Evolutionary conservation across 768 basidiomycete species (phyloP), one percentile per base, ranked within the genome.

Genomic region (Tylopilus rubrobrunneus): DNA sequence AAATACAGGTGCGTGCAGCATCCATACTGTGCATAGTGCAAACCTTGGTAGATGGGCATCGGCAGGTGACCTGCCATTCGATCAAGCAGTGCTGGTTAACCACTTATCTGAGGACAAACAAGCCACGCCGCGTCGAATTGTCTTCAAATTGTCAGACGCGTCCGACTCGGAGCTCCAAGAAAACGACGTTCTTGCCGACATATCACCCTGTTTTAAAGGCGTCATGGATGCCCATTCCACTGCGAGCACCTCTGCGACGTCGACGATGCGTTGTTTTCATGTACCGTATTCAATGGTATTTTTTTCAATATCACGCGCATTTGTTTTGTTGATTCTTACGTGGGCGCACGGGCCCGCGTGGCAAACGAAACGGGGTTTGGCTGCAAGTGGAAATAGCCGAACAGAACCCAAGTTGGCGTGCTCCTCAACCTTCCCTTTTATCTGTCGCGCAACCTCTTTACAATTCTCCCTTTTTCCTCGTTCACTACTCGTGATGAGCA

Each of bases 381-480:
- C 68, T 71, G 53, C 65, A 67, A 62, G 60, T 70, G 69, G 69
- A 70, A 70, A 70, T 72, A 70, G 67, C 69, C 70, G 69, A 72
- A 62, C 70, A 64, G 63, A 70, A 68, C 70, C 69, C 64, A 67
- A 67, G 65, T 72, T 71, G 69, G 69, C 61, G 68, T 68, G 62
- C 61, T 72, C 70, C 69, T 72, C 70, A 70, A 69, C 70, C 69
- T 69, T 63, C 65, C 67, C 71, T 70, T 70, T 69, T 69, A 72
- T 70, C 69, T 63, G 66, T 70, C 58, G 66, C 67, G 67, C 70
- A 56, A 59, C 62, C 28, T 57, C 60, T 56, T 48, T 59, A 9
- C 56, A 62, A 63, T 56, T 43, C 49, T 59, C 42, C 55, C 54
- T 48, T 47, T 51, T 39, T 48, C 58, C 43, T 60, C 52, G 46